phyloP scores from a whole-genome alignment of 2,329 filamentous ascomycete genomes.

The Bipolaris gigantea region DNA sequence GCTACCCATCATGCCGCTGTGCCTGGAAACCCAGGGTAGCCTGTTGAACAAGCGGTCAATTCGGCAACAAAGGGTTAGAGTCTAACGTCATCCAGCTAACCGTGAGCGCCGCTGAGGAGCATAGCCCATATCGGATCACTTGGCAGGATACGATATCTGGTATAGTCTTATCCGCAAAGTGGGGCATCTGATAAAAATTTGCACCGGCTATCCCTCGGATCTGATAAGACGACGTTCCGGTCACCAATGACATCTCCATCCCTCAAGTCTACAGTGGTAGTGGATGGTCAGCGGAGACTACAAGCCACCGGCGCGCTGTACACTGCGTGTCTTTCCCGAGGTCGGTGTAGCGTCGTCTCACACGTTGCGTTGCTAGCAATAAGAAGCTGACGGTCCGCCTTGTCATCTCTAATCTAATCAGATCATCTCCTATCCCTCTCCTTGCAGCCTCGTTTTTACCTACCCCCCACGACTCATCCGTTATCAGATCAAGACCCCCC shows the following conservation, averaged over 20 bases:
- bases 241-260: slow-evolving; percentile 3
- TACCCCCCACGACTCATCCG: slow-evolving; percentile 4
- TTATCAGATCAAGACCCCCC: slow-evolving; percentile 19
- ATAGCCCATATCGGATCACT: neutral
- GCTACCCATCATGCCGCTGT: too few species aligned
- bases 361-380: slow-evolving; percentile 8
- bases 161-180: neutral
- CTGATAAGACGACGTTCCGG: slow-evolving; percentile 2
- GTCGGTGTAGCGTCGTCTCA: slow-evolving; percentile 9
- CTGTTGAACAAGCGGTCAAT: neutral
- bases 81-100: neutral
- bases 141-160: neutral
- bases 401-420: slow-evolving; percentile 36
- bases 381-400: slow-evolving; percentile 4
- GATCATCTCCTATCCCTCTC: slow-evolving; percentile 33
- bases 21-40: neutral
- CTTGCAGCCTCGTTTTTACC: neutral
- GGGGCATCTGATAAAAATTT: slow-evolving; percentile 18
- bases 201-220: slow-evolving; percentile 11
- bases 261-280: slow-evolving; percentile 1
- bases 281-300: slow-evolving; percentile 4
- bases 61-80: neutral
- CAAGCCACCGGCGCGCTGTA: neutral
- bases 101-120: neutral
- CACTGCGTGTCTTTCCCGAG: slow-evolving; percentile 14